phyloP scores from a whole-genome alignment of 2,329 filamentous ascomycete species.

The Calonectria pauciramosa region DNA sequence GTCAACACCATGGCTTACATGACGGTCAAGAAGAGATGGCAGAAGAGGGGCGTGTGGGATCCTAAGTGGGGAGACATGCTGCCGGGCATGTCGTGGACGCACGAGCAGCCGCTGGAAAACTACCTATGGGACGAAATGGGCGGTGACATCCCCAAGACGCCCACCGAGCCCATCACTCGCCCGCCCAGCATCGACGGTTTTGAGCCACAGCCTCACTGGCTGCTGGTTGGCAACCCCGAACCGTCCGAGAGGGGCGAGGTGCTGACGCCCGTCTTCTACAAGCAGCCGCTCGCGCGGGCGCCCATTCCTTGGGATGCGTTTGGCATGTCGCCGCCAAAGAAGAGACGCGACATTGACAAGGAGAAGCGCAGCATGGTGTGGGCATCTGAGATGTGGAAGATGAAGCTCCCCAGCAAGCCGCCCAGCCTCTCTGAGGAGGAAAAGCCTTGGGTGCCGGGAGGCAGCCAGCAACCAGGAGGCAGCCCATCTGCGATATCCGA shows the following conservation, averaged over 20 bases:
- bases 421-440: neutral
- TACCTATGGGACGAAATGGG: neutral
- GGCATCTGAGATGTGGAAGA: neutral
- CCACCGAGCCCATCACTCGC: neutral
- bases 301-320: neutral
- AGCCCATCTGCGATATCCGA: neutral
- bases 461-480: neutral
- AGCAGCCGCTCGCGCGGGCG: neutral
- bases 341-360: neutral
- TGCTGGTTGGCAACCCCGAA: neutral
- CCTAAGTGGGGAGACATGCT: neutral
- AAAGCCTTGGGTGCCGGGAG: neutral
- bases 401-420: neutral
- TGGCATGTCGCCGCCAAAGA: neutral
- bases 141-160: neutral
- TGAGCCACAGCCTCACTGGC: neutral
- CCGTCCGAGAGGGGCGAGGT: neutral
- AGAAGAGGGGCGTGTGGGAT: neutral
- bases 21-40: neutral
- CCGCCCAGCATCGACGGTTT: neutral
- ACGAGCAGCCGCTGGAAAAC: neutral
- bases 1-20: neutral
- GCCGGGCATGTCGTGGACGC: neutral
- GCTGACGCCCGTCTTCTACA: neutral
- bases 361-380: neutral